Conservation (phyloP, 164 flowering plant genomes). For the Dillenia suffruticosa region DNA sequence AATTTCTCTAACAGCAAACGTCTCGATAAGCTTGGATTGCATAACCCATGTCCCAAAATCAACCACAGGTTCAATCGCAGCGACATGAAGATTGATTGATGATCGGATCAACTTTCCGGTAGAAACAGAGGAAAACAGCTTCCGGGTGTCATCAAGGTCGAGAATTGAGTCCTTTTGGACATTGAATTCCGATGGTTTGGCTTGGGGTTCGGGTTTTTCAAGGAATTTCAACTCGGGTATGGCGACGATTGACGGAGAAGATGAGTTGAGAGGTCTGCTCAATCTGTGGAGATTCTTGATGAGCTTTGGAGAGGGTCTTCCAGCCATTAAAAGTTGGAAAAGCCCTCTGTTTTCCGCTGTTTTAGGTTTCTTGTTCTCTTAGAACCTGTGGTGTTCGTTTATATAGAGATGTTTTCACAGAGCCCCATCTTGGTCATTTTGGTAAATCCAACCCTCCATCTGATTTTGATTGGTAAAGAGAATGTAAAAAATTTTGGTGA, state of each 20-base stretch:
- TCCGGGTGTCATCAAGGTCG: constrained; percentile 35
- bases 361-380: not conserved
- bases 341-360: not conserved
- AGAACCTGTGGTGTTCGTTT: not conserved
- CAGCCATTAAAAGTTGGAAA: constrained; percentile 26
- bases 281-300: constrained; percentile 15
- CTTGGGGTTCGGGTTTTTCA: constrained; percentile 11
- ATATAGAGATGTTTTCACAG: too few relatives aligned
- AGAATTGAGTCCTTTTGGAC: constrained; percentile 5
- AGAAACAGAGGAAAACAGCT: constrained; percentile 49
- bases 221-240: constrained; percentile 3
- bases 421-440: too few relatives aligned
- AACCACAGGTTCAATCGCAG: constrained; percentile 51
- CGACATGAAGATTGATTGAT: constrained; percentile 37
- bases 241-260: constrained; percentile 21
- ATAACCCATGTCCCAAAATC: constrained; percentile 69
- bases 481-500: too few relatives aligned
- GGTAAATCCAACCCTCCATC: too few relatives aligned
- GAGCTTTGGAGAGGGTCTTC: constrained; percentile 20
- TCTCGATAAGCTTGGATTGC: constrained; percentile 52
- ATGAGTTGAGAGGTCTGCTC: constrained; percentile 20
- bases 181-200: not conserved
- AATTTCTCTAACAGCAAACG: constrained; percentile 14
- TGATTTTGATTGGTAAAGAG: too few relatives aligned
- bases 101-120: constrained; percentile 46